Percentiles rank a stretch among this genome's conserved stretches.
These are phyloP conservation scores for Entomortierella parvispora DNA, from an alignment of 192 early-diverging fungal genomes.

Conservation along the genomic window DNA sequence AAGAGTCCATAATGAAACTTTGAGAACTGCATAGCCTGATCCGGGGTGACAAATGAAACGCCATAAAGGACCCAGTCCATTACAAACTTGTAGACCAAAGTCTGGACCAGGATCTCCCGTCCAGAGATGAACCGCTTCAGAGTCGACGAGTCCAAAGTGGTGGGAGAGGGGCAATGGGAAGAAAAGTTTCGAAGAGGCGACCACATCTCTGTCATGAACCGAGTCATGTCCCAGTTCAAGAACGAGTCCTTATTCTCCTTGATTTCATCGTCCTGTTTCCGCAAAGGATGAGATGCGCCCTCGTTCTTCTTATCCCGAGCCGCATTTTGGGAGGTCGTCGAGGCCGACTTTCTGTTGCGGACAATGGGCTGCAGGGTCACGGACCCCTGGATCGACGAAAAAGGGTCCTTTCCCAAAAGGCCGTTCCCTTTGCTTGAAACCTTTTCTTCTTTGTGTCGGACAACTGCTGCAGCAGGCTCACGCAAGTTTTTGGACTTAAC, in stretches of 20 bases:
- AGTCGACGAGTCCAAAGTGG: too few relatives aligned
- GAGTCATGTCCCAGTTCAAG: constrained; percentile 31
- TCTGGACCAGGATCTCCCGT: too few relatives aligned
- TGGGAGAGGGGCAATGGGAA: too few relatives aligned
- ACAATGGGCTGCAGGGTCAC: too few relatives aligned
- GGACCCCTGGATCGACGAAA: too few relatives aligned
- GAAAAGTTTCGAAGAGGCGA: constrained; percentile 25
- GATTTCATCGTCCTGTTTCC: not conserved
- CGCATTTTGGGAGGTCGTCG: too few relatives aligned
- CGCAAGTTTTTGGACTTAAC: constrained; percentile 9
- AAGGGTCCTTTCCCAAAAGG: not conserved
- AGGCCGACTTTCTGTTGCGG: too few relatives aligned
- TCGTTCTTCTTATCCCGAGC: too few relatives aligned
- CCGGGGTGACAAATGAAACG: constrained; percentile 12
- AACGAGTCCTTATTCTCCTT: not conserved
- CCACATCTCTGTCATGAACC: constrained; percentile 31
- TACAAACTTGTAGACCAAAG: not conserved
- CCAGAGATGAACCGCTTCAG: too few relatives aligned
- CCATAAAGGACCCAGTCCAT: constrained; percentile 13
- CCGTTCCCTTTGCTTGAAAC: not conserved
- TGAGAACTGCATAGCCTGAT: too few relatives aligned
- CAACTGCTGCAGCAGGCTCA: too few relatives aligned
- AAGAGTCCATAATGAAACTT: constrained; percentile 15
- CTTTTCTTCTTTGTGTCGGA: not conserved
- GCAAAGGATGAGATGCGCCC: not conserved